phyloP scores from a whole-genome alignment of 768 basidiomycete species.

The Podaxis sp. region DNA sequence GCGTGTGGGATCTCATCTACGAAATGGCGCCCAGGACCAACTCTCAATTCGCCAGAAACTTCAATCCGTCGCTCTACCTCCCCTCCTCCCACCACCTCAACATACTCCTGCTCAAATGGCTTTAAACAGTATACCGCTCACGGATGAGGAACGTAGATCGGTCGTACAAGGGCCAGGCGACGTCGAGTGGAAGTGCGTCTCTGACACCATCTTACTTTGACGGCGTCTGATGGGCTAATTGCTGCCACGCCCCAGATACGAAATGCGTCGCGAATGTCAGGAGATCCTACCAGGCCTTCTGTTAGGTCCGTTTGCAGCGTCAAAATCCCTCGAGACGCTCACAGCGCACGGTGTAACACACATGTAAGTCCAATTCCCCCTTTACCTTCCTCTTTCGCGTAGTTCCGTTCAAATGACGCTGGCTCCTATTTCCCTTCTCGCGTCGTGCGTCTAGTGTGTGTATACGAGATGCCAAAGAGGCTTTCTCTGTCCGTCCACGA shows the following conservation, averaged over 20 bases:
- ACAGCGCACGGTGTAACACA: constrained; percentile 71
- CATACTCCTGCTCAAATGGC: constrained; percentile 1
- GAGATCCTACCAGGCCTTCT: constrained; percentile 82
- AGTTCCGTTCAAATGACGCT: neutral
- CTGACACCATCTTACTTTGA: neutral
- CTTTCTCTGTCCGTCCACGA: constrained; percentile 84
- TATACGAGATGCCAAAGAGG: constrained; percentile 86
- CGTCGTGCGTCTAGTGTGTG: constrained; percentile 58
- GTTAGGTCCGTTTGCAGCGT: constrained; percentile 86
- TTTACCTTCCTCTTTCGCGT: constrained; percentile 18
- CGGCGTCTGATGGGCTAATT: neutral
- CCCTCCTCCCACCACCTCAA: neutral
- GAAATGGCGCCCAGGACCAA: constrained; percentile 2
- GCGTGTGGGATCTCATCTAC: constrained; percentile 11
- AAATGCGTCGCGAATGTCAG: constrained; percentile 95
- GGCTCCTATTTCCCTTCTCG: neutral
- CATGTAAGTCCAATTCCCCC: constrained; percentile 48
- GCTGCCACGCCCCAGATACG: constrained; percentile 54
- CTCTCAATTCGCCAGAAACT: neutral
- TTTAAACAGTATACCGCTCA: constrained; percentile 19
- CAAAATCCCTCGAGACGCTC: constrained; percentile 76
- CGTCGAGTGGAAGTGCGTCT: constrained; percentile 78
- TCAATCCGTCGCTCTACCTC: neutral
- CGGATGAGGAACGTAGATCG: constrained; percentile 46
- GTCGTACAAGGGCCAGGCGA: constrained; percentile 80